Evolutionary conservation across 345 rosid species (phyloP).

Genomic region (Bretschneidera sinensis): DNA sequence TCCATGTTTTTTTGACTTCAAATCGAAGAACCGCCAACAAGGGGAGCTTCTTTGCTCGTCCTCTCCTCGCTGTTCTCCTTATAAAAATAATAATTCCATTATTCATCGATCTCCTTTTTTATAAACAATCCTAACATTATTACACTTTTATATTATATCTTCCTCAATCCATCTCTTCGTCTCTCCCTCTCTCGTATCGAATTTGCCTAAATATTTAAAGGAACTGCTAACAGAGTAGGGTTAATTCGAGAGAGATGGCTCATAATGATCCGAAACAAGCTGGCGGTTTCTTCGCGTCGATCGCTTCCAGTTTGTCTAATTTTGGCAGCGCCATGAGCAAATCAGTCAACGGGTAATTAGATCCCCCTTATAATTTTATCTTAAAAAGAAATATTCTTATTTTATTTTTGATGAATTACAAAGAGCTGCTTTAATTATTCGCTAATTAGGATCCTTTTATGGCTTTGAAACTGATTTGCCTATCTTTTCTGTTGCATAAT

Average conservation of each 20-base stretch:
- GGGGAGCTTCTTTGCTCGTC: constrained; percentile 21
- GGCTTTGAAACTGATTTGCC: constrained; percentile 6
- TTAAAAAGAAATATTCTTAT: no score
- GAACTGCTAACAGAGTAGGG: constrained; percentile 6
- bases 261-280: constrained; percentile 64
- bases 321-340: constrained; percentile 73
- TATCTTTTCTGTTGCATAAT: background rate
- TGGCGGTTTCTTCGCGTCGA: constrained; percentile 80
- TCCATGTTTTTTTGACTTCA: background rate
- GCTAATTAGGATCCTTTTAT: background rate
- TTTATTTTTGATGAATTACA: background rate
- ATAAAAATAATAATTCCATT: constrained; percentile 13
- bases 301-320: constrained; percentile 70
- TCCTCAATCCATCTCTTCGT: constrained; percentile 5
- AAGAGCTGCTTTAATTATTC: background rate
- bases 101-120: constrained; percentile 19
- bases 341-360: constrained; percentile 85
- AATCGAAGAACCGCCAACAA: constrained; percentile 36
- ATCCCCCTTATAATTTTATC: constrained; percentile 14
- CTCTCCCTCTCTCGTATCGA: background rate
- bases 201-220: constrained; percentile 6
- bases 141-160: background rate
- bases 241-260: constrained; percentile 41
- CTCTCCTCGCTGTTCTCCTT: constrained; percentile 27
- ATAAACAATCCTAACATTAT: constrained; percentile 1